Base-by-base conservation (phyloP, 352 stramenopile genomes). In the Saprolegnia parasitica region DNA sequence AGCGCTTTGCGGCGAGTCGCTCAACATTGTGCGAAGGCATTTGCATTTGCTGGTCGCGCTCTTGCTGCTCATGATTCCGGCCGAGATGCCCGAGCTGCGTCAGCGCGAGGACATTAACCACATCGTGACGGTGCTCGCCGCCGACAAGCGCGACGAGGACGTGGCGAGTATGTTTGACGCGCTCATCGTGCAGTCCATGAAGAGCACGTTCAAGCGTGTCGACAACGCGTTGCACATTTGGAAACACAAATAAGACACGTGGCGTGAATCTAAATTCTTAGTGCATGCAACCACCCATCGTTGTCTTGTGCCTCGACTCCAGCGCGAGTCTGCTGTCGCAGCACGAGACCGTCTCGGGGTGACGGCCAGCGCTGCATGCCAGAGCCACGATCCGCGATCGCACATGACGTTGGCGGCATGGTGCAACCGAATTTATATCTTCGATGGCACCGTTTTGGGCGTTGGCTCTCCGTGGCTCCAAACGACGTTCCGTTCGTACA, bases 81-180 rank as follows among this genome's bases (percentile, higher is more conserved):
- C 67, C 58, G 58, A 67, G 37, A 67, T 67, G 58, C 58, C 58
- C n/a, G 58, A 67, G 18, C 24, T 67, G 58, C 58, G 39, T 10
- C 20, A 26, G n/a, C 37, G 29, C 8, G 29, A 67, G 8, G 45
- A 67, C 40, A 49, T 67, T 1, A 56, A 54, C 29, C 39, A 67
- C 42, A 21, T 67, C 40, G 58, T 67, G 70, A 86, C 79, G 29
- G 87, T 82, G 64, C 71, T 93, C 56, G 79, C 75, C 1, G 84
- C 84, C 0, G 84, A 95, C 56, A 78, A 90, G 32, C 32, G 35
- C 35, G 56, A 49, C 56, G 56, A 65, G 13, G 56, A 32, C 6
- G 2, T 65, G 16, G 56, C 35, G 9, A 13, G 11, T 8, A 49
- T 65, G n/a, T 65, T 65, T 23, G 35, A 52, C 56, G 35, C 21